phyloP scores from a whole-genome alignment of 1,139 yeast species.

The Scheffersomyces segobiensis region DNA sequence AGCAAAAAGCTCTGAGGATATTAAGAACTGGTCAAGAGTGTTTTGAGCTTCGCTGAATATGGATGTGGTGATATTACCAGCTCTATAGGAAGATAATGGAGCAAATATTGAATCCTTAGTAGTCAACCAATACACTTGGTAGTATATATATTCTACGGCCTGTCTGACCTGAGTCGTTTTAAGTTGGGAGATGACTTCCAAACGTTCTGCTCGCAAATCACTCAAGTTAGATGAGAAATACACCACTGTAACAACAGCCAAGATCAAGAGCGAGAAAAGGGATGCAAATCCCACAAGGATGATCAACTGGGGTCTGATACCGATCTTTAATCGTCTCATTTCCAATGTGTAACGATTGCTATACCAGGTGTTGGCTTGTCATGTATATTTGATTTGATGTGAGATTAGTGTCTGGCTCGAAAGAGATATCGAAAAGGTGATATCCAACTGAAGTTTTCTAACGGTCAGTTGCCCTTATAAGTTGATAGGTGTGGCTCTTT shows the following conservation, averaged over 20 bases:
- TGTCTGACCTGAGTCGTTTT: slow-evolving; percentile 81
- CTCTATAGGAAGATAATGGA: slow-evolving; percentile 63
- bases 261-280: slow-evolving; percentile 67
- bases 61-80: slow-evolving; percentile 61
- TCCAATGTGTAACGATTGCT: slow-evolving; percentile 5
- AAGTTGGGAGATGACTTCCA: slow-evolving; percentile 76
- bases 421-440: background rate
- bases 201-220: slow-evolving; percentile 64
- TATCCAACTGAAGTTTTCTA: background rate
- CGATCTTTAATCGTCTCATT: slow-evolving; percentile 50
- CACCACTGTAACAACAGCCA: slow-evolving; percentile 79
- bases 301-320: slow-evolving; percentile 71
- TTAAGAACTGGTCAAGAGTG: slow-evolving; percentile 58
- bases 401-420: background rate
- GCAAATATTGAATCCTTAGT: slow-evolving; percentile 58
- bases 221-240: slow-evolving; percentile 70
- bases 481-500: background rate
- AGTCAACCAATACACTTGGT: slow-evolving; percentile 71
- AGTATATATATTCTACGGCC: slow-evolving; percentile 59
- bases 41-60: slow-evolving; percentile 44
- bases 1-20: slow-evolving; percentile 63
- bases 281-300: slow-evolving; percentile 78
- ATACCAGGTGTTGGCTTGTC: background rate
- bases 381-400: background rate
- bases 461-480: background rate